Conservation (phyloP, 192 early-diverging fungal genomes). For the Coemansia sp. region DNA sequence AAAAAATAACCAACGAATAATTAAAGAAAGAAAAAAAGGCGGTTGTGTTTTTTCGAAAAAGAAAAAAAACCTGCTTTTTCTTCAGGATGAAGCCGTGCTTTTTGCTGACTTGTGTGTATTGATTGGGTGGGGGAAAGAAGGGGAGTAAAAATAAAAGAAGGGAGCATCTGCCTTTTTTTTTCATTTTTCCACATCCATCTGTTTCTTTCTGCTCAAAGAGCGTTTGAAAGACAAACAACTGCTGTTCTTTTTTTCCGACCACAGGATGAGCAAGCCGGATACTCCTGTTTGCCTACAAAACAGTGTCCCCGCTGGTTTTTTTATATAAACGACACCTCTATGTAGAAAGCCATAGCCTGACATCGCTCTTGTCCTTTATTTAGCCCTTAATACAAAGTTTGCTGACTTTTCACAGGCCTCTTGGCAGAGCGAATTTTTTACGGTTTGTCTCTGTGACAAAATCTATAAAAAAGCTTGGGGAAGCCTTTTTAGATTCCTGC, state of each 20-base stretch:
- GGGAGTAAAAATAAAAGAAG: not conserved
- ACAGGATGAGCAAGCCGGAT: not conserved
- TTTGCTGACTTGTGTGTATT: not conserved
- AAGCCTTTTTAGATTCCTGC: too few relatives aligned
- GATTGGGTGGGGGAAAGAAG: not conserved
- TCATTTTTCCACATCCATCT: not conserved
- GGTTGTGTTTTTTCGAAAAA: not conserved
- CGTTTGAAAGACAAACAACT: not conserved
- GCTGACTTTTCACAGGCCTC: too few relatives aligned
- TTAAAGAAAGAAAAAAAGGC: not conserved
- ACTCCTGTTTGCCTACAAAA: not conserved
- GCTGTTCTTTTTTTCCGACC: not conserved
- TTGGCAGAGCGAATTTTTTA: too few relatives aligned
- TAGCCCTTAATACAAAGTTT: too few relatives aligned
- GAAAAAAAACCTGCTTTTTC: not conserved
- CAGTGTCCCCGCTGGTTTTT: too few relatives aligned
- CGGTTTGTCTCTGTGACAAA: too few relatives aligned
- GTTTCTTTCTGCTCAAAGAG: not conserved
- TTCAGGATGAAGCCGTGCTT: not conserved
- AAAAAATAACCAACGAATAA: not conserved
- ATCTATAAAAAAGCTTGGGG: too few relatives aligned
- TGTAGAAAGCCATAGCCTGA: too few relatives aligned
- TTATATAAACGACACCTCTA: too few relatives aligned
- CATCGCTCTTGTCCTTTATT: too few relatives aligned
- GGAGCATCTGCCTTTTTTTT: not conserved